Evolutionary conservation across 2,329 filamentous ascomycete species (phyloP).

Genomic region (Aspergillus caelatus): DNA sequence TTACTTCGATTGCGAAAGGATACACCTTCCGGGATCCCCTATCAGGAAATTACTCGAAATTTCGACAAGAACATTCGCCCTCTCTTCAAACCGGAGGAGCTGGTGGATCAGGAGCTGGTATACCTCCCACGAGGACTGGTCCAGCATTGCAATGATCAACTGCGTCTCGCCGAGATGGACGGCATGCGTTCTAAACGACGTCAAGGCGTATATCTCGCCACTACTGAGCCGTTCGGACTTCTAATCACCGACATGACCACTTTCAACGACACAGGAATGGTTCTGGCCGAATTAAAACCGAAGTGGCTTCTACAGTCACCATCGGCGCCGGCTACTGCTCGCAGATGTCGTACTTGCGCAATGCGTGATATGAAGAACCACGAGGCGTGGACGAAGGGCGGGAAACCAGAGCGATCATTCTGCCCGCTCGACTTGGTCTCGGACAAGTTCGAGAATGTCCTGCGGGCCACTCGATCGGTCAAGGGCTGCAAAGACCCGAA

Average conservation of each 20-base stretch:
- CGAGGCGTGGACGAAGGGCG: constrained; percentile 33
- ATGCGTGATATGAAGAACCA: constrained; percentile 53
- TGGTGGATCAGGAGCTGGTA: constrained; percentile 61
- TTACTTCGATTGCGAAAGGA: constrained; percentile 66
- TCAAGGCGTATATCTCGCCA: constrained; percentile 54
- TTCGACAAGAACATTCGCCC: constrained; percentile 52
- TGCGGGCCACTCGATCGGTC: constrained; percentile 44
- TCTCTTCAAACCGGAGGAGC: constrained; percentile 57
- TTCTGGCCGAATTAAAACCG: constrained; percentile 74
- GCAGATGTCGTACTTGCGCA: constrained; percentile 76
- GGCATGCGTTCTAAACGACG: constrained; percentile 52
- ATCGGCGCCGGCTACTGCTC: constrained; percentile 64
- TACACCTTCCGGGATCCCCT: constrained; percentile 54
- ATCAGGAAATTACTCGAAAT: constrained; percentile 48
- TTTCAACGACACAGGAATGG: constrained; percentile 33
- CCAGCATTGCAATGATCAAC: constrained; percentile 56
- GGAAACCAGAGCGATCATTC: constrained; percentile 47
- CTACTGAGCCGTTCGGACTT: constrained; percentile 64
- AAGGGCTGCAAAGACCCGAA: constrained; percentile 41
- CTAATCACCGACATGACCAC: constrained; percentile 74
- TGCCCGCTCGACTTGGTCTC: constrained; percentile 69
- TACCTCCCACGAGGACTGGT: constrained; percentile 49
- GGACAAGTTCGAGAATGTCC: constrained; percentile 45
- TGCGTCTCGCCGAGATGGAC: constrained; percentile 53
- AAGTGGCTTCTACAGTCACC: constrained; percentile 82